These are phyloP conservation scores for Kazachstania africana DNA, from an alignment of 805 yeast species.

Conservation along the genomic window DNA sequence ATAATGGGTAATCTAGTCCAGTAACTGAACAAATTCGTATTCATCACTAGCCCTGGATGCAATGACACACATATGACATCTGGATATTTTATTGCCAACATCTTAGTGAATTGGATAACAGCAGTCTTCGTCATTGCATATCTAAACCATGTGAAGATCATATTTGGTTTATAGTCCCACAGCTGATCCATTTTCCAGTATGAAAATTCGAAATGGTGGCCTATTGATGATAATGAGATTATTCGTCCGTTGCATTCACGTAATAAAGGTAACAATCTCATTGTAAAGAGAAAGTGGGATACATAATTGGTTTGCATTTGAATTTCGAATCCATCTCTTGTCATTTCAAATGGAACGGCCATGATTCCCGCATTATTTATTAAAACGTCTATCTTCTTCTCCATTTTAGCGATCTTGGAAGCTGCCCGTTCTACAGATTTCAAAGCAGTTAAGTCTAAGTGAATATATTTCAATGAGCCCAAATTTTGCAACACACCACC, in stretches of 20 bases:
- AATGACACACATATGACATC: conserved; percentile 51
- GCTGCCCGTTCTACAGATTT: conserved; percentile 39
- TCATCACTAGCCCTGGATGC: conserved; percentile 83
- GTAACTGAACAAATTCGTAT: conserved; percentile 60
- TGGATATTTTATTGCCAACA: conserved; percentile 56
- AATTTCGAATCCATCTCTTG: conserved; percentile 63
- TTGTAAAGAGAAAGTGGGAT: conserved; percentile 62
- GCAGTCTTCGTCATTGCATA: conserved; percentile 70
- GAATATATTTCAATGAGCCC: conserved; percentile 43
- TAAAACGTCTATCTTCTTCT: conserved; percentile 43
- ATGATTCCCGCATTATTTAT: conserved; percentile 73
- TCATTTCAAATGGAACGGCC: conserved; percentile 56
- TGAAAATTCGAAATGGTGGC: conserved; percentile 42
- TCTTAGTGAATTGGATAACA: conserved; percentile 60
- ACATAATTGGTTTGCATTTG: conserved; percentile 72
- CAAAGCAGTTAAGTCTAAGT: conserved; percentile 43
- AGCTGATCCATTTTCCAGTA: conserved; percentile 34
- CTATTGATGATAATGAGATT: conserved; percentile 52
- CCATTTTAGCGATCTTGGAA: conserved; percentile 33
- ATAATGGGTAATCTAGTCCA: conserved; percentile 70
- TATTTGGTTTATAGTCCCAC: conserved; percentile 51
- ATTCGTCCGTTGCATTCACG: conserved; percentile 36
- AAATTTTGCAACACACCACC: conserved; percentile 10
- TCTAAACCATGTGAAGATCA: conserved; percentile 64
- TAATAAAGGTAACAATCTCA: conserved; percentile 43